Conservation (phyloP, 2,329 filamentous ascomycete species). For the Fusarium sp. region DNA sequence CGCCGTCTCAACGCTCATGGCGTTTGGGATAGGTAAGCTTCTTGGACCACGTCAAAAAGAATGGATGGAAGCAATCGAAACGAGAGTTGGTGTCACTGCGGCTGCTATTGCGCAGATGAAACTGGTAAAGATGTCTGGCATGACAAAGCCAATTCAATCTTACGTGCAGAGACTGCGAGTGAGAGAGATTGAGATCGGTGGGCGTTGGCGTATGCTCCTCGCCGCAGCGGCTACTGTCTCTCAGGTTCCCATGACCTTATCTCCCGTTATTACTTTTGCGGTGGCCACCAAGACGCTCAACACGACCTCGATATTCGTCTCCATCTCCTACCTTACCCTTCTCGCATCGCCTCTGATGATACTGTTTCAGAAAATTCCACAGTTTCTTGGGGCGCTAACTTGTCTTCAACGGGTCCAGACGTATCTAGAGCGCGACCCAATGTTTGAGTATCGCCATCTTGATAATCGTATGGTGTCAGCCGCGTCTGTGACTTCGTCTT, state of each 20-base stretch:
- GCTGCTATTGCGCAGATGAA: conserved; percentile 46
- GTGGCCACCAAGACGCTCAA: conserved; percentile 44
- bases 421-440: neutral
- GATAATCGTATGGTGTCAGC: fast-evolving
- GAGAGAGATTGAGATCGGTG: conserved; percentile 42
- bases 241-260: conserved; percentile 44
- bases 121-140: conserved; percentile 44
- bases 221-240: conserved; percentile 44
- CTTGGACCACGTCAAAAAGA: conserved; percentile 37
- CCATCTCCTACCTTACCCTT: neutral
- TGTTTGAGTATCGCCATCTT: neutral
- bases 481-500: fast-evolving
- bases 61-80: conserved; percentile 51
- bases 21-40: neutral
- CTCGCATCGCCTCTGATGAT: neutral
- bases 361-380: neutral
- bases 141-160: conserved; percentile 40
- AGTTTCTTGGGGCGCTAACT: neutral
- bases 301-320: conserved; percentile 45
- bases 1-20: neutral
- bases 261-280: conserved; percentile 47
- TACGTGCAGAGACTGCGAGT: conserved; percentile 42
- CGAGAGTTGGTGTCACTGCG: conserved; percentile 44
- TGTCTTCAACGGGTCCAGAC: neutral
- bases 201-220: conserved; percentile 36